Evolutionary conservation across 1,284 basidiomycete genomes (phyloP).

Genomic region (Ceratobasidium sp.): DNA sequence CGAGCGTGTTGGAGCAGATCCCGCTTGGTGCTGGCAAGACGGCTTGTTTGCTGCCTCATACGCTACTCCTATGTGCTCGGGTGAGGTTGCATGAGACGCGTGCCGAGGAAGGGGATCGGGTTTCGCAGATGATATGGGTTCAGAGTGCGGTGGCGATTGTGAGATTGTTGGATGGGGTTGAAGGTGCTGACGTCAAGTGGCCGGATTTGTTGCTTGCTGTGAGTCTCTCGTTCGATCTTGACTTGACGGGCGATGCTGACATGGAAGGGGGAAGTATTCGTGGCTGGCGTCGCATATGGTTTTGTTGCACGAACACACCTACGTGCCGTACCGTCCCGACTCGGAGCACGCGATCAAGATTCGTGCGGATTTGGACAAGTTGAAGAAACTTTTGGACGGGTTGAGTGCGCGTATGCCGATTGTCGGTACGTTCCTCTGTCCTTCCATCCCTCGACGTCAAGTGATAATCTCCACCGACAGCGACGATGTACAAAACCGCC

Average conservation of each 20-base stretch:
- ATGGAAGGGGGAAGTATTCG: background rate
- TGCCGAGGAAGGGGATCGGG: background rate
- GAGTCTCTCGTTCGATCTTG: background rate
- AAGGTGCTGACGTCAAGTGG: background rate
- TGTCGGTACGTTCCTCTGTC: constrained; percentile 8
- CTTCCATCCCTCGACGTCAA: background rate
- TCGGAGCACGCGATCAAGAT: constrained; percentile 36
- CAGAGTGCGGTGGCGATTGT: constrained; percentile 41
- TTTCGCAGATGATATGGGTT: constrained; percentile 33
- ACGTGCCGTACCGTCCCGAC: constrained; percentile 30
- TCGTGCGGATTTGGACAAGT: constrained; percentile 13
- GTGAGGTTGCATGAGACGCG: constrained; percentile 24
- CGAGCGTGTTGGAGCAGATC: constrained; percentile 37
- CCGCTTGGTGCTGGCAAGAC: background rate
- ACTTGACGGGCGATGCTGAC: background rate
- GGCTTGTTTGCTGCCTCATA: constrained; percentile 19
- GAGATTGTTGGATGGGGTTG: constrained; percentile 18
- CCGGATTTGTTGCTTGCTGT: constrained; percentile 36
- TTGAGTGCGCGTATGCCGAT: constrained; percentile 15
- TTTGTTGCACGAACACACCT: constrained; percentile 30
- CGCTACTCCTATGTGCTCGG: constrained; percentile 26
- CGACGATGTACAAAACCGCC: constrained; percentile 1
- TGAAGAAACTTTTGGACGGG: constrained; percentile 16
- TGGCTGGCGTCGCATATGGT: constrained; percentile 40
- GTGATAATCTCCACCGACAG: background rate